phyloP scores from a whole-genome alignment of 257 asterid species.

The Nicotiana noctiflora region DNA sequence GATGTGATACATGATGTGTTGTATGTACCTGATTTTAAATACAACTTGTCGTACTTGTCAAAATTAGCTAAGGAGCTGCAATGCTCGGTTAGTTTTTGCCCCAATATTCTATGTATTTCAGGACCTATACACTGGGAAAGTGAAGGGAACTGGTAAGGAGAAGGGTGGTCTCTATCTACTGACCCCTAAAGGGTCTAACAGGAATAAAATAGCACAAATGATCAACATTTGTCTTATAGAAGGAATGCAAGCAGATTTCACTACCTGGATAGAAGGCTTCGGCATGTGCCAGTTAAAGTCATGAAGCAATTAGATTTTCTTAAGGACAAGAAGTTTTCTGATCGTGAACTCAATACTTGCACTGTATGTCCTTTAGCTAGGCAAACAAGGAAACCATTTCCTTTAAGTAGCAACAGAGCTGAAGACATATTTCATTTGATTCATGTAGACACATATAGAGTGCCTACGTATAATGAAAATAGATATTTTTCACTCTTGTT shows the following conservation, averaged over 20 bases:
- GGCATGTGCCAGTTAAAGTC: neutral
- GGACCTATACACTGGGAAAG: neutral
- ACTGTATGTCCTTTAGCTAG: neutral
- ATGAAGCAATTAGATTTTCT: neutral
- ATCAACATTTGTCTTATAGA: neutral
- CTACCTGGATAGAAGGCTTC: neutral
- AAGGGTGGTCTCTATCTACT: neutral
- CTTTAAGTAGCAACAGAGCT: neutral
- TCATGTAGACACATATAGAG: neutral
- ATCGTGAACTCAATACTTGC: neutral
- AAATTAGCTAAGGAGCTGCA: neutral
- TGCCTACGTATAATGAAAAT: neutral
- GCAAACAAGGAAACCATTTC: neutral
- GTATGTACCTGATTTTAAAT: too few species aligned
- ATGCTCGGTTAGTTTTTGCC: neutral
- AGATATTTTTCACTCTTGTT: neutral
- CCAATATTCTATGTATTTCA: neutral
- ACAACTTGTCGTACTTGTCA: neutral
- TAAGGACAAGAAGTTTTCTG: neutral
- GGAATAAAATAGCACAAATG: too few species aligned
- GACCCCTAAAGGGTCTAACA: too few species aligned
- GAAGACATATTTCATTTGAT: rapidly evolving
- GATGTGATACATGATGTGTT: too few species aligned
- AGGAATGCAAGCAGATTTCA: neutral
- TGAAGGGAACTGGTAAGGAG: neutral